These are phyloP conservation scores for Xylaria polymorpha DNA, from an alignment of 2,329 filamentous ascomycete species.

Conservation along the genomic window DNA sequence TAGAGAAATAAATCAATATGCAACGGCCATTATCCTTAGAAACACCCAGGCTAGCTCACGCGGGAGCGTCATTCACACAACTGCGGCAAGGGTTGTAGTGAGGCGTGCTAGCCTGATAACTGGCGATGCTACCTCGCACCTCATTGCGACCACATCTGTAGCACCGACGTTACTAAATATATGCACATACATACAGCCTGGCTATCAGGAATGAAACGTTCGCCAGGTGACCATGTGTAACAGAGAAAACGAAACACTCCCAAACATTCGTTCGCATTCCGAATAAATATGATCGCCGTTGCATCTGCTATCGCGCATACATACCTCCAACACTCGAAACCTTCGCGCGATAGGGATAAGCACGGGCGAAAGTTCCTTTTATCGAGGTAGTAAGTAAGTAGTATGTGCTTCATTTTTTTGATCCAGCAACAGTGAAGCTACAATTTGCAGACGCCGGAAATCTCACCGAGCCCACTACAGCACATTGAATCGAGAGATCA, in stretches of 20 bases:
- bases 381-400: neutral
- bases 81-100: slow-evolving; percentile 20
- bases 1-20: neutral
- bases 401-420: neutral
- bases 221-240: neutral
- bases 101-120: slow-evolving; percentile 17
- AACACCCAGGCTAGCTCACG: neutral
- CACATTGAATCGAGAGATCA: neutral
- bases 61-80: slow-evolving; percentile 1
- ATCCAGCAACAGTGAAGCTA: neutral
- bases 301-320: neutral
- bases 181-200: slow-evolving; percentile 19
- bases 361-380: neutral
- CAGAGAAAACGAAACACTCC: neutral
- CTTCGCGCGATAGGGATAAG: neutral
- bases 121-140: slow-evolving; percentile 19
- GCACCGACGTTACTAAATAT: slow-evolving; percentile 30
- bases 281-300: slow-evolving; percentile 26
- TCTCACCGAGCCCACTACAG: neutral
- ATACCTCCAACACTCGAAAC: neutral
- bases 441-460: neutral
- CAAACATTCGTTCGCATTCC: slow-evolving; percentile 24
- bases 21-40: neutral
- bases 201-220: neutral
- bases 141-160: slow-evolving; percentile 19